These are phyloP conservation scores for Mycena olivaceomarginata DNA, from an alignment of 768 basidiomycete species.

Conservation along the genomic window DNA sequence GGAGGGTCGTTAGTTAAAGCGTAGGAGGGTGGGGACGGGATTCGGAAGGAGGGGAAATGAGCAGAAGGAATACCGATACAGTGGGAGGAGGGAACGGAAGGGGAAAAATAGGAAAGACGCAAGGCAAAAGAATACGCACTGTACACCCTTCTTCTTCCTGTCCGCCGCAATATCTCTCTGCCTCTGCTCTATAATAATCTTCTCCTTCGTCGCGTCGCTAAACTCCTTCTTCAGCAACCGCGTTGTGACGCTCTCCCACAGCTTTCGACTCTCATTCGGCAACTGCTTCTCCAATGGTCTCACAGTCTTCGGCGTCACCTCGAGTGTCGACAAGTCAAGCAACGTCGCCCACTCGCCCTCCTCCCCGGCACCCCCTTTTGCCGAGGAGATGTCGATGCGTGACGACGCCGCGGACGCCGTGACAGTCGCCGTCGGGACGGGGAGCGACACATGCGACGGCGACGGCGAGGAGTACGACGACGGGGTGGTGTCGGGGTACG, in stretches of 20 bases:
- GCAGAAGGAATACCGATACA: too few relatives aligned
- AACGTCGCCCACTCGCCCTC: slow-evolving; percentile 78
- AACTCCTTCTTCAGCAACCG: slow-evolving; percentile 89
- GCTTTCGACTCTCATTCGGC: slow-evolving; percentile 86
- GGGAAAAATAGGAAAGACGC: too few relatives aligned
- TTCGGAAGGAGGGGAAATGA: too few relatives aligned
- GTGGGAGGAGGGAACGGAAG: too few relatives aligned
- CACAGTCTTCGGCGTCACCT: slow-evolving; percentile 88
- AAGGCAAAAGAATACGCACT: slow-evolving; percentile 70
- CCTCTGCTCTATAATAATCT: slow-evolving; percentile 93
- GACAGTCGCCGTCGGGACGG: slow-evolving; percentile 47
- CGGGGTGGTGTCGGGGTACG: slow-evolving; percentile 62
- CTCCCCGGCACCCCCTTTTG: slow-evolving; percentile 45
- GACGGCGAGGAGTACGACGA: slow-evolving; percentile 69
- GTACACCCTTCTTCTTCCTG: slow-evolving; percentile 85
- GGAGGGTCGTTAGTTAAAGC: too few relatives aligned
- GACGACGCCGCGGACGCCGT: slow-evolving; percentile 62
- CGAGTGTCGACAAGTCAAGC: slow-evolving; percentile 84
- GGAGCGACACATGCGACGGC: slow-evolving; percentile 67
- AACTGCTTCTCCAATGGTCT: slow-evolving; percentile 89
- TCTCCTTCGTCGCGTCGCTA: slow-evolving; percentile 93
- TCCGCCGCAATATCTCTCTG: slow-evolving; percentile 94
- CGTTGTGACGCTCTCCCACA: slow-evolving; percentile 92
- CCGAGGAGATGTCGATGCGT: slow-evolving; percentile 63
- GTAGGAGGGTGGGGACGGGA: too few relatives aligned